A percentile compares a stretch with the other conserved stretches of the same genome.
These are phyloP conservation scores for Sporisorium reilianum DNA, from an alignment of 1,284 basidiomycete genomes.

Conservation along the genomic window DNA sequence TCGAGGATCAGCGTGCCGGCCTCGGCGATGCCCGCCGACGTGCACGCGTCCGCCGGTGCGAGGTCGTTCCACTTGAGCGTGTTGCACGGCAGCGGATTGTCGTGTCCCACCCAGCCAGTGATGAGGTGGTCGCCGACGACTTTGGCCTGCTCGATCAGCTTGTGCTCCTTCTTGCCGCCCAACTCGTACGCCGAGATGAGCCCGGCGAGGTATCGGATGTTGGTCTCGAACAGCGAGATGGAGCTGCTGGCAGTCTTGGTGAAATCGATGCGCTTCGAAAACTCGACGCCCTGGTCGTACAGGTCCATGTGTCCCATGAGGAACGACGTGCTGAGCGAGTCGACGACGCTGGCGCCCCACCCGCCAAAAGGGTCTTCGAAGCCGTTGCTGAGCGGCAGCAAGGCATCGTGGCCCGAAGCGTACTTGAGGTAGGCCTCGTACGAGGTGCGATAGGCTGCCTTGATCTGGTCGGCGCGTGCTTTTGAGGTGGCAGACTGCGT, in stretches of 20 bases:
- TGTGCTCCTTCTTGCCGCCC: conserved; percentile 50
- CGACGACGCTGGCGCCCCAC: conserved; percentile 64
- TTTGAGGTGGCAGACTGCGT: conserved; percentile 27
- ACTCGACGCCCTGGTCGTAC: conserved; percentile 39
- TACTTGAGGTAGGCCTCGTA: conserved; percentile 57
- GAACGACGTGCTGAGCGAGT: conserved; percentile 57
- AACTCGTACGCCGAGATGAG: conserved; percentile 62
- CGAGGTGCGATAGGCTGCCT: conserved; percentile 38
- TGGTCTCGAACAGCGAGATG: conserved; percentile 64
- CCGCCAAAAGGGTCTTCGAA: conserved; percentile 50
- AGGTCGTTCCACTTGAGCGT: conserved; percentile 54
- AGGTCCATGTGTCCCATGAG: conserved; percentile 61
- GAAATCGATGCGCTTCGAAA: conserved; percentile 51
- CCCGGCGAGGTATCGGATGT: conserved; percentile 63
- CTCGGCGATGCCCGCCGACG: conserved; percentile 53
- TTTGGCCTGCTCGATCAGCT: conserved; percentile 58
- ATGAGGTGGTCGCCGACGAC: conserved; percentile 55
- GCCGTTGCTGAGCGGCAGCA: conserved; percentile 46
- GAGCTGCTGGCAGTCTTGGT: conserved; percentile 30
- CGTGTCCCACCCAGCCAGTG: conserved; percentile 55
- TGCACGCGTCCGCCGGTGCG: conserved; percentile 23
- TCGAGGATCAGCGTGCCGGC: conserved; percentile 60
- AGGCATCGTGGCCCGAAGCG: conserved; percentile 47
- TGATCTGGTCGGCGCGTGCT: conserved; percentile 50
- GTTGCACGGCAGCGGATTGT: conserved; percentile 59